phyloP scores from a whole-genome alignment of 768 basidiomycete species.

The Clavulina sp. region DNA sequence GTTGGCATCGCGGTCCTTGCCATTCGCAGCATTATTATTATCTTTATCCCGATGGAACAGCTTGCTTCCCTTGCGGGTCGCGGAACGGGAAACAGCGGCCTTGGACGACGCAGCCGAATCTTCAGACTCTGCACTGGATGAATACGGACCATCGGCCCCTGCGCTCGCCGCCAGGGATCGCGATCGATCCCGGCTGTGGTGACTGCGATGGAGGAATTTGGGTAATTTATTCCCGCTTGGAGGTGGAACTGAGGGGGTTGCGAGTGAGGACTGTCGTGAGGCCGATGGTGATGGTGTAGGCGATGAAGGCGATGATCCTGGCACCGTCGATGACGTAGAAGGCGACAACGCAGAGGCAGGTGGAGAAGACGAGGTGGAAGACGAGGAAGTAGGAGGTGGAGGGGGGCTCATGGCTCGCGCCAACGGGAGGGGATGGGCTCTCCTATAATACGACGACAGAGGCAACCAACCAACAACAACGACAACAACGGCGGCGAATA shows the following conservation, averaged over 20 bases:
- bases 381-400: too few relatives aligned
- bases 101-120: not conserved
- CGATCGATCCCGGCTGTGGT: constrained; percentile 37
- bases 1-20: too few relatives aligned
- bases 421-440: too few relatives aligned
- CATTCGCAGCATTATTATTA: too few relatives aligned
- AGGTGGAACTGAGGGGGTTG: too few relatives aligned
- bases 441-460: too few relatives aligned
- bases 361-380: not conserved
- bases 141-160: not conserved
- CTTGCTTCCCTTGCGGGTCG: not conserved
- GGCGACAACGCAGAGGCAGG: not conserved
- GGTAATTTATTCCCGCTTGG: too few relatives aligned
- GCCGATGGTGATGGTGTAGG: not conserved
- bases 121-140: not conserved
- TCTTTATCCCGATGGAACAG: too few relatives aligned
- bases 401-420: too few relatives aligned
- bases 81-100: not conserved
- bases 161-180: too few relatives aligned
- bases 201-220: constrained; percentile 46
- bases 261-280: not conserved
- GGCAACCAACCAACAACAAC: too few relatives aligned
- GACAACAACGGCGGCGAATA: too few relatives aligned
- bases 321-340: not conserved
- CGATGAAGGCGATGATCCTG: not conserved